A percentile compares a stretch with the other conserved stretches of the same genome.
Conservation (phyloP, 1,284 basidiomycete species). For the Naganishia liquefaciens region DNA sequence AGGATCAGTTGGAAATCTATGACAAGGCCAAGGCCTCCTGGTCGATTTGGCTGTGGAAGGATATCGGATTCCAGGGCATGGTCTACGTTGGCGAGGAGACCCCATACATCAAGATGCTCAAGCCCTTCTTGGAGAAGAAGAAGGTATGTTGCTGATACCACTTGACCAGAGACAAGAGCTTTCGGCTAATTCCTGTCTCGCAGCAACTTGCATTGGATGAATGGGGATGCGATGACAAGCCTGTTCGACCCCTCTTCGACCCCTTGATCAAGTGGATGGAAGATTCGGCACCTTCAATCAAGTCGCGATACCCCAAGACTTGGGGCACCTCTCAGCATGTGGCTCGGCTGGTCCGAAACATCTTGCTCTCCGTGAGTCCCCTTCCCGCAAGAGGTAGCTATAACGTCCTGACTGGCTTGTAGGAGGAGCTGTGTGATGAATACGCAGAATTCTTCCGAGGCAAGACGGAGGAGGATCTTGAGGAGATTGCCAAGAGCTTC, state of each 20-base stretch:
- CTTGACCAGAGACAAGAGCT: not conserved
- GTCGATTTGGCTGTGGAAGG: slow-evolving; percentile 82
- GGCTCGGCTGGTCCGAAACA: slow-evolving; percentile 62
- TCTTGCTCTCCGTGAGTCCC: slow-evolving; percentile 59
- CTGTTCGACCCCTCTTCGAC: slow-evolving; percentile 62
- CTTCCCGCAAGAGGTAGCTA: no score
- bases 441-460: slow-evolving; percentile 67
- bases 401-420: not conserved
- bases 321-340: slow-evolving; percentile 47
- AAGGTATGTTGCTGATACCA: slow-evolving; percentile 40
- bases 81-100: slow-evolving; percentile 67
- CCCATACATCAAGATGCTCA: slow-evolving; percentile 67
- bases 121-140: slow-evolving; percentile 65
- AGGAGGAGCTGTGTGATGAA: slow-evolving; percentile 63
- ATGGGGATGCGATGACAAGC: slow-evolving; percentile 59
- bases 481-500: slow-evolving; percentile 65
- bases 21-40: slow-evolving; percentile 65
- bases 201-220: slow-evolving; percentile 64
- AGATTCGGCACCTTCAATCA: slow-evolving; percentile 47
- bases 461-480: slow-evolving; percentile 61
- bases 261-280: slow-evolving; percentile 62
- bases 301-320: slow-evolving; percentile 48
- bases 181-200: not conserved
- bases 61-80: slow-evolving; percentile 57
- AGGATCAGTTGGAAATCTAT: slow-evolving; percentile 73